Conservation (phyloP, 257 asterid genomes). For the Penstemon davidsonii region DNA sequence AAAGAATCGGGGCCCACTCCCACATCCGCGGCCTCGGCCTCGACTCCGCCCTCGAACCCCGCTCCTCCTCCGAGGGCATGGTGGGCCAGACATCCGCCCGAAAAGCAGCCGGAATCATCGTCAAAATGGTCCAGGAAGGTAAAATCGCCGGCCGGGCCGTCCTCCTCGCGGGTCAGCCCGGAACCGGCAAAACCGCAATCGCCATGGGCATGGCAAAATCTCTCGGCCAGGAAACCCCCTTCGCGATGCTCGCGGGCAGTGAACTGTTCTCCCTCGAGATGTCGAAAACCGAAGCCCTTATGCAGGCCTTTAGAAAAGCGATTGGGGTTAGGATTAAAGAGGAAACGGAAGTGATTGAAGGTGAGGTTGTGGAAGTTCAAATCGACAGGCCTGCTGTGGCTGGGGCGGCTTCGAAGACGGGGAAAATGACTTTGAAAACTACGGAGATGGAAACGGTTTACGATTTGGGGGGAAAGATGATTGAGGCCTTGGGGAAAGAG, state of each 20-base stretch:
- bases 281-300: constrained; percentile 88
- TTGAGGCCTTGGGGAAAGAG: constrained; percentile 87
- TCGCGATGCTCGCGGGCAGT: constrained; percentile 89
- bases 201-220: constrained; percentile 97
- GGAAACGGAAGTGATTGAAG: constrained; percentile 88
- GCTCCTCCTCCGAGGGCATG: constrained; percentile 78
- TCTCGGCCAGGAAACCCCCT: constrained; percentile 84
- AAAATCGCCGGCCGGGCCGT: constrained; percentile 82
- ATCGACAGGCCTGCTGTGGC: constrained; percentile 83
- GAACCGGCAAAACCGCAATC: constrained; percentile 83
- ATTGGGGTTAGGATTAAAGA: constrained; percentile 88
- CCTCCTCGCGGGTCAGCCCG: constrained; percentile 83
- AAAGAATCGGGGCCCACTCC: constrained; percentile 84
- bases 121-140: constrained; percentile 79
- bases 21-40: constrained; percentile 86
- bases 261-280: constrained; percentile 87
- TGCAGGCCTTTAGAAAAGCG: constrained; percentile 86
- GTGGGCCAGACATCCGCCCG: constrained; percentile 84
- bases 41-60: constrained; percentile 79
- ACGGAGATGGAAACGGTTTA: constrained; percentile 91
- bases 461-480: constrained; percentile 89
- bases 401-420: constrained; percentile 81
- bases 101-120: constrained; percentile 80
- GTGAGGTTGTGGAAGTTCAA: constrained; percentile 81
- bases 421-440: constrained; percentile 76